Evolutionary conservation across 352 stramenopile genomes (phyloP).

Genomic region (Globisporangium spinosum): DNA sequence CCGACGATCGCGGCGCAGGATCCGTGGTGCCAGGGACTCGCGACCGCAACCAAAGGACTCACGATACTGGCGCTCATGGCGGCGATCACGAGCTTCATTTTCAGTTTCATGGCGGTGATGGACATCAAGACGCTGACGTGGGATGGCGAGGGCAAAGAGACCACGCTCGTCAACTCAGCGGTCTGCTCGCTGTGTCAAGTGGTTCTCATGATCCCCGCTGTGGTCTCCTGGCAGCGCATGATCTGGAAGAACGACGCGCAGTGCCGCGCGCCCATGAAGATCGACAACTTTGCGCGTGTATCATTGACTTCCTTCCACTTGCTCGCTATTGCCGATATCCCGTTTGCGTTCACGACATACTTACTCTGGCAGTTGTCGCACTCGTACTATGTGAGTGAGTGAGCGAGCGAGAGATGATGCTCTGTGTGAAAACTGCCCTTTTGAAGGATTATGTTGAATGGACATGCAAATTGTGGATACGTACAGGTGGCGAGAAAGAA

Average conservation of each 20-base stretch:
- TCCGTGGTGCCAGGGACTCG: conserved; percentile 61
- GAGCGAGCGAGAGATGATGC: conserved; percentile 23
- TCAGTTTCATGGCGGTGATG: conserved; percentile 49
- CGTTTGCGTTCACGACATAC: conserved; percentile 44
- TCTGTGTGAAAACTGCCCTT: background rate
- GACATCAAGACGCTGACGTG: conserved; percentile 67
- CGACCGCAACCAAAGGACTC: conserved; percentile 41
- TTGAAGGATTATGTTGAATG: background rate
- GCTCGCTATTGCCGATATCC: conserved; percentile 38
- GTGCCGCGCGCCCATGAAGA: conserved; percentile 38
- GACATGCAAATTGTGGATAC: background rate
- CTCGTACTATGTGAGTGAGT: conserved; percentile 45
- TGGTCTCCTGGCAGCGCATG: conserved; percentile 63
- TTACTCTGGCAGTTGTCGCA: conserved; percentile 58
- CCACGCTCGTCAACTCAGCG: conserved; percentile 47
- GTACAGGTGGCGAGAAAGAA: conserved; percentile 36
- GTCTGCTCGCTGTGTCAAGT: conserved; percentile 52
- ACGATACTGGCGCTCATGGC: conserved; percentile 50
- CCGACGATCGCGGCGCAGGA: conserved; percentile 37
- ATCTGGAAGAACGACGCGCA: conserved; percentile 39
- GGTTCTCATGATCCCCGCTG: conserved; percentile 35
- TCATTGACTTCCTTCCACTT: conserved; percentile 32
- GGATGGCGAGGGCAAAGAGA: conserved; percentile 61
- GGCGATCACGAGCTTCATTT: conserved; percentile 48
- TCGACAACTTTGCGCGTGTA: conserved; percentile 62